phyloP scores from a whole-genome alignment of 2,329 filamentous ascomycete species.

The Ophiostoma sp. region DNA sequence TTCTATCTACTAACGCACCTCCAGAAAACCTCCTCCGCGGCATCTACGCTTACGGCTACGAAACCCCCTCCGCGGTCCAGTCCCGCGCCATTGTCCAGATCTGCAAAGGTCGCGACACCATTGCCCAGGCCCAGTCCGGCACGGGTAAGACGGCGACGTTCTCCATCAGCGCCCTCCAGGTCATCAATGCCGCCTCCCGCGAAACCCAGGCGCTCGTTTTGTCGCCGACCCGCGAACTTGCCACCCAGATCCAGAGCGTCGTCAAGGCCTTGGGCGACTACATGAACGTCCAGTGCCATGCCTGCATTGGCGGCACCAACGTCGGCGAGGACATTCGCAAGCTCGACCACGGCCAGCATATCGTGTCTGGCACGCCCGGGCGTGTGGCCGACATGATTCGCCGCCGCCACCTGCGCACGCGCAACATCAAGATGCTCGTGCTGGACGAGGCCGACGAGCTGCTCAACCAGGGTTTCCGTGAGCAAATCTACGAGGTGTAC shows the following conservation, averaged over 20 bases:
- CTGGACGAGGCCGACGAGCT: constrained; percentile 63
- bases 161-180: constrained; percentile 92
- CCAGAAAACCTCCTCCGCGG: constrained; percentile 89
- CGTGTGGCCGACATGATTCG: constrained; percentile 73
- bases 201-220: constrained; percentile 94
- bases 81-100: constrained; percentile 98
- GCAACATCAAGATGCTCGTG: constrained; percentile 65
- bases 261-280: constrained; percentile 99
- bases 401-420: constrained; percentile 56
- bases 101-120: constrained; percentile 98
- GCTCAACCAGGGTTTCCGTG: constrained; percentile 91
- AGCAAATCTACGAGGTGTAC: constrained; percentile 99
- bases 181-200: constrained; percentile 89
- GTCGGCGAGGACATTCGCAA: constrained; percentile 97
- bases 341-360: constrained; percentile 95
- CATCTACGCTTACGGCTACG: constrained; percentile 98
- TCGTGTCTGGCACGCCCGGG: constrained; percentile 96
- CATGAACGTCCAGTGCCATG: constrained; percentile 99
- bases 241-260: constrained; percentile 97
- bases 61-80: constrained; percentile 96
- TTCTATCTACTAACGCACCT: neutral
- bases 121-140: constrained; percentile 95
- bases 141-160: constrained; percentile 97
- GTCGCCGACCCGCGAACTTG: constrained; percentile 92
- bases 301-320: constrained; percentile 96